A percentile compares a stretch with the other conserved stretches of the same genome.
Conservation (phyloP, 352 stramenopile species). For the Globisporangium acanthophoron region DNA sequence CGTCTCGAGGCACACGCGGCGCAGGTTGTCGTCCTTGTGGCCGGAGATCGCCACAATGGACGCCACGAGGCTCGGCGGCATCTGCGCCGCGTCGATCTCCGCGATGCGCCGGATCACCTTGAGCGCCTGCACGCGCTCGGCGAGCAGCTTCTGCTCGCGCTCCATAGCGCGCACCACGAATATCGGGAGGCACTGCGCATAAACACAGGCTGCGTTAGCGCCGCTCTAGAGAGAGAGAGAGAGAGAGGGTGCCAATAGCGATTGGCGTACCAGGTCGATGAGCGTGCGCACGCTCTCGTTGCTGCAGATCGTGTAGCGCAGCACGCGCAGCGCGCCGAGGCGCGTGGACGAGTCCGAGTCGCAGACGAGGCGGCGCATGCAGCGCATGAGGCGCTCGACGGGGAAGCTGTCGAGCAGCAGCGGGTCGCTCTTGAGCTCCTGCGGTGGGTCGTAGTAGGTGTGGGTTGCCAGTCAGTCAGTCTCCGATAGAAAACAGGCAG, state of each 20-base stretch:
- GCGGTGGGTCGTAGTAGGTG: background rate
- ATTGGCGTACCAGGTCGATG: slow-evolving; percentile 38
- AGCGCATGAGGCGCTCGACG: slow-evolving; percentile 75
- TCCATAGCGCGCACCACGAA: slow-evolving; percentile 84
- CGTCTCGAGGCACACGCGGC: slow-evolving; percentile 82
- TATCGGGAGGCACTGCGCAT: slow-evolving; percentile 51
- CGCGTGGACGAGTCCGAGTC: slow-evolving; percentile 79
- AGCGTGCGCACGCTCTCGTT: slow-evolving; percentile 63
- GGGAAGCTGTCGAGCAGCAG: slow-evolving; percentile 79
- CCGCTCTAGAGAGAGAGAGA: background rate
- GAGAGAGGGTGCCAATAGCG: background rate
- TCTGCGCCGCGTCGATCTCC: slow-evolving; percentile 80
- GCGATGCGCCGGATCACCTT: slow-evolving; percentile 83
- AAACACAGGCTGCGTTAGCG: background rate
- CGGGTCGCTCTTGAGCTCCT: slow-evolving; percentile 85
- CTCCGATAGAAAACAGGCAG: too few relatives aligned
- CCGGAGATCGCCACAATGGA: slow-evolving; percentile 81
- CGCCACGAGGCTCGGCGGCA: slow-evolving; percentile 77
- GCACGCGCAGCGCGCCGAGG: slow-evolving; percentile 63
- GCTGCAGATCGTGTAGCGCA: slow-evolving; percentile 83
- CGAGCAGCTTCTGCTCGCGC: slow-evolving; percentile 81
- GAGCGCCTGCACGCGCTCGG: slow-evolving; percentile 81
- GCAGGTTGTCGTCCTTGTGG: slow-evolving; percentile 88
- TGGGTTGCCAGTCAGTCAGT: background rate
- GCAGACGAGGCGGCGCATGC: slow-evolving; percentile 65